Evolutionary conservation across 345 rosid species (phyloP).

Genomic region (Salix viminalis): DNA sequence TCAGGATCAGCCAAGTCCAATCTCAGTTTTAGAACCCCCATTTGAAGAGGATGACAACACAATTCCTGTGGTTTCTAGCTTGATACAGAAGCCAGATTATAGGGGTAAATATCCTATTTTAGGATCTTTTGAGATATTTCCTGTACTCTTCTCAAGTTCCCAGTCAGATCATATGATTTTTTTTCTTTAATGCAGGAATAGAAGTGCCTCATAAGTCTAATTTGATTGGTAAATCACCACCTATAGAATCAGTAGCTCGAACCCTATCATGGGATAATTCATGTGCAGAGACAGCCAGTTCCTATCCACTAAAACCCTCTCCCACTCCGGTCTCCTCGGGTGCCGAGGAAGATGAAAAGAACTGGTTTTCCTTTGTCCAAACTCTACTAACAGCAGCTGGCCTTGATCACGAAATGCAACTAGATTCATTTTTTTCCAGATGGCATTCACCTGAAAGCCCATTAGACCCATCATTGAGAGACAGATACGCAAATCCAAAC

Average conservation of each 20-base stretch:
- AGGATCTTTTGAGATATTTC: background rate
- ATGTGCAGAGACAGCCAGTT: constrained; percentile 31
- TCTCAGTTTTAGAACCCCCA: constrained; percentile 68
- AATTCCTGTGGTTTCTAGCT: constrained; percentile 37
- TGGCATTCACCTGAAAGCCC: constrained; percentile 83
- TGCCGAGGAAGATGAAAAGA: constrained; percentile 50
- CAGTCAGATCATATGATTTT: background rate
- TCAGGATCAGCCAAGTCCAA: constrained; percentile 95
- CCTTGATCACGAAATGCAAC: constrained; percentile 36
- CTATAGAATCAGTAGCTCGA: constrained; percentile 59
- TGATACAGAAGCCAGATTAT: constrained; percentile 27
- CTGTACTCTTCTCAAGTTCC: background rate
- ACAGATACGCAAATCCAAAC: constrained; percentile 37
- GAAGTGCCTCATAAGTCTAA: constrained; percentile 48
- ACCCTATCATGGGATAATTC: constrained; percentile 59
- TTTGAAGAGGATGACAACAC: constrained; percentile 62
- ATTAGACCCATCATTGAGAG: constrained; percentile 66
- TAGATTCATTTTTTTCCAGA: constrained; percentile 32
- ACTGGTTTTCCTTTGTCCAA: constrained; percentile 57
- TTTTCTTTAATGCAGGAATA: constrained; percentile 35
- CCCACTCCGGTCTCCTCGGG: constrained; percentile 20
- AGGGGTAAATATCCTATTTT: constrained; percentile 34
- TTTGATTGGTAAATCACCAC: constrained; percentile 77
- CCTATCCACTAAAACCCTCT: constrained; percentile 35
- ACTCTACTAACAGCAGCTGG: constrained; percentile 51